phyloP scores from a whole-genome alignment of 2,329 filamentous ascomycete species.

The Arachnopeziza araneosa region DNA sequence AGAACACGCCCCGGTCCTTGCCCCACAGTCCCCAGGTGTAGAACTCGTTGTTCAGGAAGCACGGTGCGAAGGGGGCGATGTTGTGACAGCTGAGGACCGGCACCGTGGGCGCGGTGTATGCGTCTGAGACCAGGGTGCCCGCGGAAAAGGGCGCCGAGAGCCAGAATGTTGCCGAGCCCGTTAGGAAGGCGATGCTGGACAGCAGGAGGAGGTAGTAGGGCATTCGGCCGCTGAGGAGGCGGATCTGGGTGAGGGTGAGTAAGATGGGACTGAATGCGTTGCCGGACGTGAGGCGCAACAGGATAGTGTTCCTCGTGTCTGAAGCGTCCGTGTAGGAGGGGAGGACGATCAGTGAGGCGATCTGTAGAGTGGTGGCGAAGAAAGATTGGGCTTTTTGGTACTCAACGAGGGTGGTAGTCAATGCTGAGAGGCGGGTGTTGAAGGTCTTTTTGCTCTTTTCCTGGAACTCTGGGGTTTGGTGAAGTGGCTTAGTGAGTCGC shows the following conservation, averaged over 20 bases:
- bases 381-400: slow-evolving; percentile 14
- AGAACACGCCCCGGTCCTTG: not conserved
- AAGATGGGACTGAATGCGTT: slow-evolving; percentile 10
- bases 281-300: slow-evolving; percentile 3
- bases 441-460: not conserved
- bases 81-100: slow-evolving; percentile 1
- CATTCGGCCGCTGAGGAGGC: slow-evolving; percentile 1
- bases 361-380: slow-evolving; percentile 8
- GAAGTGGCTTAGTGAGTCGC: not conserved
- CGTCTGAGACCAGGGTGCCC: not conserved
- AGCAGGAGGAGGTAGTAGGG: not conserved
- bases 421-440: not conserved
- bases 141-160: no score
- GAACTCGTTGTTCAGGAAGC: slow-evolving; percentile 4
- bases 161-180: not conserved
- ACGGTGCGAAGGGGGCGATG: slow-evolving; percentile 7
- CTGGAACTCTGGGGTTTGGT: not conserved
- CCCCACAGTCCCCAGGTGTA: slow-evolving; percentile 1
- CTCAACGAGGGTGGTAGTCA: slow-evolving; percentile 7
- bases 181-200: not conserved
- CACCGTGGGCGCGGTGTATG: not conserved
- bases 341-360: slow-evolving; percentile 7
- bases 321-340: not conserved
- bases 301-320: slow-evolving; percentile 2
- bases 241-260: slow-evolving; percentile 5